Evolutionary conservation across 495 filamentous ascomycete genomes (phyloP), one percentile per base, ranked within the genome.

Genomic region (Penicillium cinerascens): DNA sequence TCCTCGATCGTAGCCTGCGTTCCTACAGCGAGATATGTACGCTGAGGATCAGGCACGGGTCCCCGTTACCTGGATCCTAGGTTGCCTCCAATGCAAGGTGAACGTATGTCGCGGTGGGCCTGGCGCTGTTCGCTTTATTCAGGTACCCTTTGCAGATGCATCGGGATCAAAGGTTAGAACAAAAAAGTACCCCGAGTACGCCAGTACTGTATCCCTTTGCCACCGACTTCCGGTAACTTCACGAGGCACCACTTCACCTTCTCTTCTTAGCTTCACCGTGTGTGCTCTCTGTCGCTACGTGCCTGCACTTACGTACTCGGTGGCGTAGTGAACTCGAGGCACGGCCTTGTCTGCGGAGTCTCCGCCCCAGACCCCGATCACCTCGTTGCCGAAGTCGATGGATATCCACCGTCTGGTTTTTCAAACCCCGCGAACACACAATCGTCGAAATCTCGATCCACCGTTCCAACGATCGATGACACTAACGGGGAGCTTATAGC

Each of bases 11-110:
- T 46, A 37, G 39, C 27, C 27, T n/a, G n/a, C n/a, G n/a, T 44
- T 47, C 44, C 25, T 44, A 44, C 49, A 37, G 15, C 36, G 38
- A 36, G 18, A 47, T 37, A 9, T 48, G 23, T 15, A 44, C 23
- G 22, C 44, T 33, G 9, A 10, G 11, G 13, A 36, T 47, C 36
- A 37, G 42, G 50, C 55, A 51, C 55, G 42, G 47, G 21, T 55
- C 52, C 54, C 63, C 52, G 47, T 52, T 63, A 58, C 63, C 60
- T 53, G 63, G 58, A 55, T 61, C 10, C 10, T 42, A 29, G 43
- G 45, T 64, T 59, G 55, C 52, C 47, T 64, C 44, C 47, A 54
- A 66, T 61, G 63, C 61, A 66, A 66, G 58, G 63, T 33, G 53
- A 42, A 61, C 46, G 57, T 55, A 51, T 16, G 18, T 43, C 29